phyloP scores from a whole-genome alignment of 768 basidiomycete genomes.

The Ramaria sp. region DNA sequence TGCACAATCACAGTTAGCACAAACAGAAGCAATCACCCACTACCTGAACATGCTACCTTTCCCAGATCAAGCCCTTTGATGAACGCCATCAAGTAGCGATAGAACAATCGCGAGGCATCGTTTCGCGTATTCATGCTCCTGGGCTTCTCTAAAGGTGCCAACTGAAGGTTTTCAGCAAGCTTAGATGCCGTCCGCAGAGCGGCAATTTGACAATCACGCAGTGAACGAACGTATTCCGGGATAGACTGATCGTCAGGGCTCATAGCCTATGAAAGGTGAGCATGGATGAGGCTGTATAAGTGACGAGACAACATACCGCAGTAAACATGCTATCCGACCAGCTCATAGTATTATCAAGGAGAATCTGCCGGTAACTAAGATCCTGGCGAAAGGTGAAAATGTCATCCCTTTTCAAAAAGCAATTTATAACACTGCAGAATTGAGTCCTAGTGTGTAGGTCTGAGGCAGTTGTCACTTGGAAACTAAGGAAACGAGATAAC shows the following conservation, averaged over 20 bases:
- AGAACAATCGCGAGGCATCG: conserved; percentile 66
- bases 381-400: conserved; percentile 57
- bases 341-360: conserved; percentile 63
- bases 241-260: neutral
- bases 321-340: conserved; percentile 54
- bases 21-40: neutral
- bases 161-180: conserved; percentile 61
- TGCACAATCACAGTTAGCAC: neutral
- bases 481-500: neutral
- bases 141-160: conserved; percentile 45
- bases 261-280: conserved; percentile 25
- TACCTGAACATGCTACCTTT: neutral
- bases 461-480: neutral
- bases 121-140: conserved; percentile 51
- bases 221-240: conserved; percentile 19
- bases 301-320: conserved; percentile 25
- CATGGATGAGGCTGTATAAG: conserved; percentile 10
- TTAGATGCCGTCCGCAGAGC: conserved; percentile 66
- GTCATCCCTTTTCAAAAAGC: conserved; percentile 21
- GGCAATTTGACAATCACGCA: conserved; percentile 59
- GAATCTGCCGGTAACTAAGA: conserved; percentile 48
- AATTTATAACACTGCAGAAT: neutral
- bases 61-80: conserved; percentile 42
- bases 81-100: conserved; percentile 60
- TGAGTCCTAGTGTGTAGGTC: neutral